Conservation (phyloP, 208 protist species). For the Leishmania tarentolae region DNA sequence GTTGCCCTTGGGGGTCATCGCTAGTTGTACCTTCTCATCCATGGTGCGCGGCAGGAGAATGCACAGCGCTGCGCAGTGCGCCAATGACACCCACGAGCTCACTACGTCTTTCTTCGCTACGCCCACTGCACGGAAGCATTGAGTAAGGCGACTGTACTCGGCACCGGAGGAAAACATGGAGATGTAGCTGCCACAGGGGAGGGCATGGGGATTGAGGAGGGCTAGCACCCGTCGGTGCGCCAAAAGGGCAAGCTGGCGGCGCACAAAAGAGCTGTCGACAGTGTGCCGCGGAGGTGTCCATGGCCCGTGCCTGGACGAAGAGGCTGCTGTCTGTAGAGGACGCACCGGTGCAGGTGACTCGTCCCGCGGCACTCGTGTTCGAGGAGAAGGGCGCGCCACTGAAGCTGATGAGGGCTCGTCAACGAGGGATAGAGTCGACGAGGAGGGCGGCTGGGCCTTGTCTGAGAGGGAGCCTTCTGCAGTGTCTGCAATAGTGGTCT, state of each 20-base stretch:
- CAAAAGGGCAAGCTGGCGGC: constrained; percentile 3
- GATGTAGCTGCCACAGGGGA: constrained; percentile 30
- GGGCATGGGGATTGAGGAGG: constrained; percentile 8
- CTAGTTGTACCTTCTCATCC: constrained; percentile 5
- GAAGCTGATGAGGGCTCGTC: background rate
- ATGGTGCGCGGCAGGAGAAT: constrained; percentile 12
- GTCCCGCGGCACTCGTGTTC: background rate
- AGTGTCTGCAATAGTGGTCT: background rate
- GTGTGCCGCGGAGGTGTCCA: background rate
- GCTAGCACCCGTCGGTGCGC: constrained; percentile 9
- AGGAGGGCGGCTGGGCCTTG: background rate
- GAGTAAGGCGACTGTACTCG: constrained; percentile 42
- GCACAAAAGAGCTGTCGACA: background rate
- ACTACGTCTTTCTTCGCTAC: constrained; percentile 21
- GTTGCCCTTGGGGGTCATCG: background rate
- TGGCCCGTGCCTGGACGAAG: background rate
- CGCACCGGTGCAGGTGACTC: background rate
- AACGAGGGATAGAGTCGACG: background rate
- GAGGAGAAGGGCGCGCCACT: background rate
- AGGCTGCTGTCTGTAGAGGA: background rate
- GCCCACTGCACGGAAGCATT: constrained; percentile 38
- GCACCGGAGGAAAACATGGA: constrained; percentile 50
- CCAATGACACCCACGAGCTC: constrained; percentile 30
- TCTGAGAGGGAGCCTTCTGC: background rate
- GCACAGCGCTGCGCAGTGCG: constrained; percentile 20